Base-by-base conservation (phyloP, 2,329 filamentous ascomycete genomes). In the Immersiporthe knoxdaviesiana region DNA sequence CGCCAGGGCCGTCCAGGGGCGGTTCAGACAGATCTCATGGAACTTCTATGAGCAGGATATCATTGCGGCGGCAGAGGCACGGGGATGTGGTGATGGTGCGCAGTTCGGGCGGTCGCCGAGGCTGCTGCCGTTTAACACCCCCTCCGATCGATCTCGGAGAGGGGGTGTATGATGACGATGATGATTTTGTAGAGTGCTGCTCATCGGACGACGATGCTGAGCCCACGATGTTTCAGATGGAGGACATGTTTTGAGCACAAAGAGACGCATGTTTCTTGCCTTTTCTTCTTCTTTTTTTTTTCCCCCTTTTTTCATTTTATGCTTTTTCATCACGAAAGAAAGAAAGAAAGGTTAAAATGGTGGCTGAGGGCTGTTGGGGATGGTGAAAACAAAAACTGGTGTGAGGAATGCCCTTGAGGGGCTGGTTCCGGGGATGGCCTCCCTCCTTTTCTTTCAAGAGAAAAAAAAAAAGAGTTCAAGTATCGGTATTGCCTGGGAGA, bases 171-270 rank as follows among this genome's bases (percentile, higher is more conserved):
- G 21, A 16, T 52, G 32, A 54, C 12, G 11, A 65, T 65, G 44
- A 24, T n/a, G n/a, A 16, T 30, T 18, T 30, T 21, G 16, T 32
- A 39, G 32, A 32, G 24, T 39, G 21, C 35, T 39, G 14, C 35
- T 41, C 59, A 27, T 44, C 59, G 18, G 54, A 59, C 35, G 67
- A 60, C 21, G 64, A 69, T 56, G 59, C 56, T 54, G 60, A 44
- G 24, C 59, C 59, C 18, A 39, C n/a, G 24, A 61, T 69, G 18
- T 71, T 71, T 62, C 59, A 52, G 2, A 56, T 71, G 63, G 59
- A 62, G 58, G 59, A 62, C 12, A 27, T 41, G 35, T 37, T 27
- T 30, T 62, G 59, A 62, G 58, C 16, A n/a, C n/a, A n/a, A 41
- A 41, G 39, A 41, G n/a, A 44, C 35, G 16, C 11, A 30, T 60